phyloP scores from a whole-genome alignment of 805 yeast species.

The Kluyveromyces wickerhamii region DNA sequence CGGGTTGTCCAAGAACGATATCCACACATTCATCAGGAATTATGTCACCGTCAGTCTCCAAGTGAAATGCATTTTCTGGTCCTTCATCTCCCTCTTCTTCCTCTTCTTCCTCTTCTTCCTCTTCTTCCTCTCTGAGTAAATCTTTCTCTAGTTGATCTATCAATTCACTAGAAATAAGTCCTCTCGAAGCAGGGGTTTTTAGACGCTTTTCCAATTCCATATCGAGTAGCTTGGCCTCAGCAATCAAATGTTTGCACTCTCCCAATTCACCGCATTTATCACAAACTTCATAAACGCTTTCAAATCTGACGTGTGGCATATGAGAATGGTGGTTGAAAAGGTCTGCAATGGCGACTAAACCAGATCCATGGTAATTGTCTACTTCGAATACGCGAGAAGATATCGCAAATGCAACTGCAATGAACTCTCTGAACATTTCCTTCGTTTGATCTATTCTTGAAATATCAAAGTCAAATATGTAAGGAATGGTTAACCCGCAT shows the following conservation, averaged over 20 bases:
- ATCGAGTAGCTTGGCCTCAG: slow-evolving; percentile 12
- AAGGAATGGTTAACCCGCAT: slow-evolving; percentile 24
- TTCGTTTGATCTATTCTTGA: slow-evolving; percentile 19
- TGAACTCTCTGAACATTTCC: slow-evolving; percentile 38
- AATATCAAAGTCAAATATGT: slow-evolving; percentile 22
- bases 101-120: slow-evolving; percentile 9
- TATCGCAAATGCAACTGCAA: slow-evolving; percentile 50
- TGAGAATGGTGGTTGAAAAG: slow-evolving; percentile 66
- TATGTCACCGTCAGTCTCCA: slow-evolving; percentile 17
- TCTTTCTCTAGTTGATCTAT: slow-evolving; percentile 23
- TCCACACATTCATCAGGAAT: slow-evolving; percentile 60
- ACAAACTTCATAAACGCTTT: slow-evolving; percentile 46
- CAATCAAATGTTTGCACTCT: slow-evolving; percentile 34
- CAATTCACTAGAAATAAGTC: slow-evolving; percentile 22
- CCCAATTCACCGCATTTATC: slow-evolving; percentile 39
- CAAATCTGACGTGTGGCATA: slow-evolving; percentile 61
- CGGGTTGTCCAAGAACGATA: slow-evolving; percentile 40
- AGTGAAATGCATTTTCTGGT: slow-evolving; percentile 8
- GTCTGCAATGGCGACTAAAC: slow-evolving; percentile 87
- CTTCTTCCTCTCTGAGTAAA: slow-evolving; percentile 9
- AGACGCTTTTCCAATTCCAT: slow-evolving; percentile 14
- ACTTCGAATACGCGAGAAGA: slow-evolving; percentile 77
- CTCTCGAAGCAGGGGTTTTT: slow-evolving; percentile 1
- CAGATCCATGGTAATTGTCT: slow-evolving; percentile 65
- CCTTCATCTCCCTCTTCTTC: slow-evolving; percentile 13